phyloP scores from a whole-genome alignment of 306 rosid genomes.

The Pueraria montana region DNA sequence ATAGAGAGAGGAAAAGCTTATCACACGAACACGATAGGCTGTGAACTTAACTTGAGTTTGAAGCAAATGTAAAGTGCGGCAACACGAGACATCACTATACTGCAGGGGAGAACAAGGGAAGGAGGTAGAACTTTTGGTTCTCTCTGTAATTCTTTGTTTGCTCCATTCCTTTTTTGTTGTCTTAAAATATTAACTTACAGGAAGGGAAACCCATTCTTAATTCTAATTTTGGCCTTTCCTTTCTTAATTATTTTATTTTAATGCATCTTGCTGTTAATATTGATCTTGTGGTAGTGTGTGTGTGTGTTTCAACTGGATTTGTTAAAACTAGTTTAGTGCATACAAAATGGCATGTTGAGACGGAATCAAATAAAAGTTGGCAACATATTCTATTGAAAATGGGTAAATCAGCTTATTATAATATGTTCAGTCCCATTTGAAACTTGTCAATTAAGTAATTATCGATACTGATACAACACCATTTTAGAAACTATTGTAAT shows the following conservation, averaged over 20 bases:
- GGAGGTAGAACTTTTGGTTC: conserved; percentile 57
- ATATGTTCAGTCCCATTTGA: neutral
- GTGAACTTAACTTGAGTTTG: conserved; percentile 65
- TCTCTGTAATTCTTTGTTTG: conserved; percentile 62
- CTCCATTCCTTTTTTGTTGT: conserved; percentile 57
- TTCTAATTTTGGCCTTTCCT: conserved; percentile 42
- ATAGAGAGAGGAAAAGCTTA: conserved; percentile 33
- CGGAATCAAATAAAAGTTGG: neutral
- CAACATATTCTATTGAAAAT: neutral
- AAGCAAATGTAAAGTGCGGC: conserved; percentile 90
- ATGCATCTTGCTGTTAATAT: neutral
- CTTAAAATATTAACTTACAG: conserved; percentile 54
- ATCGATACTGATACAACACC: neutral
- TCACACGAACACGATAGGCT: conserved; percentile 54
- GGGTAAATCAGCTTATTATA: neutral
- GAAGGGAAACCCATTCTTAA: conserved; percentile 58
- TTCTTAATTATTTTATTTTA: conserved; percentile 1
- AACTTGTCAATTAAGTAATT: neutral
- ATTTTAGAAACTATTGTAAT: no score
- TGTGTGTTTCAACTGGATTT: neutral
- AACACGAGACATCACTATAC: conserved; percentile 57
- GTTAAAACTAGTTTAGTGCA: neutral
- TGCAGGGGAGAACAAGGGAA: conserved; percentile 61
- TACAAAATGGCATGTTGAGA: neutral
- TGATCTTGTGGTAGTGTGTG: neutral